Evolutionary conservation across 768 basidiomycete genomes (phyloP), one percentile per base, ranked within the genome.

Genomic region (Pulveroboletus sp.): DNA sequence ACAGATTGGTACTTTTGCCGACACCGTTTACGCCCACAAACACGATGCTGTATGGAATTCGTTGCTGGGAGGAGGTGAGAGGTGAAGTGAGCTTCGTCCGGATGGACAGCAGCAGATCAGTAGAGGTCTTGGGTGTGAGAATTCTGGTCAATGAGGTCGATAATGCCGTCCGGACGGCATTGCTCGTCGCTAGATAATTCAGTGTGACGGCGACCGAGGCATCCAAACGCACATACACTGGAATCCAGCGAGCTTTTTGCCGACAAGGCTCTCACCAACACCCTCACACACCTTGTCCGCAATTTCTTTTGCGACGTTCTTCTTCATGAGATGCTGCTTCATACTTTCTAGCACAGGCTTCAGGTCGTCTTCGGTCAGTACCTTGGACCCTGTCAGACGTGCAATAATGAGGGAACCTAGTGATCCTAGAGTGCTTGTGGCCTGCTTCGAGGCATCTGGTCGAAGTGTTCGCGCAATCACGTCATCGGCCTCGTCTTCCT

Each of bases 11-110:
- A 59, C 92, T 95, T 74, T 99, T 99, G 30, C 96, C 96, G 24
- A 99, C 96, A 24, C 96, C 96, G 63, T 99, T 99, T 33, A 99
- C 96, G 12, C 96, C 96, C 37, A 98, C 93, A 65, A 99, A 99
- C 0, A 93, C 86, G 60, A 99, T 89, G 60, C 83, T 84, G 69
- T 97, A 98, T 0, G 95, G 95, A 59, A 83, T 74, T 9, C 88
- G 81, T 60, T 86, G 85, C 61, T 87, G 85, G 28, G 80, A 81
- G 9, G 89, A 85, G 3, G 87, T 71, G 26, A 91, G 67, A 17
- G 86, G 81, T 0, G 86, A 83, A 0, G 85, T 80, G 3, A 89
- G 73, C 61, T 97, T 99, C 17, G 84, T 88, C 43, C 92, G 82
- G 61, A 99, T 96, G 28, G 94, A 92, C 39, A 96, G 77, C 15